Evolutionary conservation across 2,329 filamentous ascomycete genomes (phyloP), one percentile per base, ranked within the genome.

Genomic region (Neofusicoccum cordaticola): DNA sequence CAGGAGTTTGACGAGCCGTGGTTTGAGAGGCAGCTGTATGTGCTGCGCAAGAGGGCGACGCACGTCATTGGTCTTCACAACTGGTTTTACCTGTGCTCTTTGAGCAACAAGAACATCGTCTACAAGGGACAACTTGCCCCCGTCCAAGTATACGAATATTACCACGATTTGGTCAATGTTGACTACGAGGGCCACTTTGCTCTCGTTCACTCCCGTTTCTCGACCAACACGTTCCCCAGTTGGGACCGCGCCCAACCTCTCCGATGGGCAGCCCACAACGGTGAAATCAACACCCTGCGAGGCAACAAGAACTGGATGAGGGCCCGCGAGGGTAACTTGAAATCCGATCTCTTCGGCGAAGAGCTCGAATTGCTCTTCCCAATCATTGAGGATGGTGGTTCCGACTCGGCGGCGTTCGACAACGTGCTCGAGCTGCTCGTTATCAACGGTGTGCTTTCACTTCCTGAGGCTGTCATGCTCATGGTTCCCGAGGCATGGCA

Each of bases 251-350:
- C 94, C 67, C 94, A 98, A 82, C 94, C 94, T 68, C 83, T 98
- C 69, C 88, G 94, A 80, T 98, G 94, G 94, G 93, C 93, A 69
- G 94, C 94, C 73, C 94, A 98, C 84, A 98, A 98, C 78, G 94
- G 94, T 84, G 94, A 98, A 82, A 98, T 98, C 77, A 98, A 98
- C 80, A 98, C 94, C 1, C 83, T 98, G 67, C 90, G 94, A 76
- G 94, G 94, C 67, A 98, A 98, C 84, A 98, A 98, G 85, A 98
- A 98, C 81, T 98, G 94, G 94, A 98, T 98, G 94, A 90, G 93
- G 71, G 94, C 94, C 67, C 89, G 94, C 74, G 94, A 98, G 81
- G 94, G 94, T 79, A 89, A 97, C 69, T 91, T 98, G 86, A 91
- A 92, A 76, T 98, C 94, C 1, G 89, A 93, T 69, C 84, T 96